These are phyloP conservation scores for Wickerhamomyces strasburgensis DNA, from an alignment of 805 yeast genomes.

Conservation along the genomic window DNA sequence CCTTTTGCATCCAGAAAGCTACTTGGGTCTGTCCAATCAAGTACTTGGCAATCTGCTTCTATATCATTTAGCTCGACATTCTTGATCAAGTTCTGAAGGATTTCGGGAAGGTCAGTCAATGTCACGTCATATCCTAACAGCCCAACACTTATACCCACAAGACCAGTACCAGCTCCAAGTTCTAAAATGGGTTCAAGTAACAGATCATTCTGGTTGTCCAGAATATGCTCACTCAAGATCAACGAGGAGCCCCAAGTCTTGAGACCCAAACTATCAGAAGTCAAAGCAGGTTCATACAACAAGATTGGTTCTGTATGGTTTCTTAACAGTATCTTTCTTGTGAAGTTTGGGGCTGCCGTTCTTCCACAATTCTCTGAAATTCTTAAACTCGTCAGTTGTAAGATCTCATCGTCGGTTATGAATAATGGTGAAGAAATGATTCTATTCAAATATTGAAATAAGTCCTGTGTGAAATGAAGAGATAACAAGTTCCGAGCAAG, in stretches of 20 bases:
- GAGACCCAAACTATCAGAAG: slow-evolving; percentile 82
- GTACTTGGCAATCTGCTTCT: slow-evolving; percentile 37
- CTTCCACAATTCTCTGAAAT: slow-evolving; percentile 82
- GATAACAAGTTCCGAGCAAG: slow-evolving; percentile 25
- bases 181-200: slow-evolving; percentile 44
- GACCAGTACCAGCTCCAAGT: slow-evolving; percentile 94
- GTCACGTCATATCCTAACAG: slow-evolving; percentile 38
- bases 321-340: slow-evolving; percentile 51
- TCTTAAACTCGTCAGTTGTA: slow-evolving; percentile 54
- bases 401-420: slow-evolving; percentile 35
- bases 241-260: slow-evolving; percentile 96
- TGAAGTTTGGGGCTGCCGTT: slow-evolving; percentile 70
- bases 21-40: slow-evolving; percentile 76
- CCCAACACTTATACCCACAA: slow-evolving; percentile 71
- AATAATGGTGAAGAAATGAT: slow-evolving; percentile 40
- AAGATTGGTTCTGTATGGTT: slow-evolving; percentile 27
- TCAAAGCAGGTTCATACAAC: slow-evolving; percentile 78
- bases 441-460: slow-evolving; percentile 44
- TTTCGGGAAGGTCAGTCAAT: slow-evolving; percentile 77
- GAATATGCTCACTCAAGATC: slow-evolving; percentile 51
- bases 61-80: slow-evolving; percentile 55
- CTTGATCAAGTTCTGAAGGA: slow-evolving; percentile 57
- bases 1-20: slow-evolving; percentile 30
- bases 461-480: slow-evolving; percentile 31
- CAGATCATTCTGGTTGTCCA: slow-evolving; percentile 30